A percentile compares a stretch with the other conserved stretches of the same genome.
Conservation (phyloP, 257 asterid genomes). For the Petunia secreta region DNA sequence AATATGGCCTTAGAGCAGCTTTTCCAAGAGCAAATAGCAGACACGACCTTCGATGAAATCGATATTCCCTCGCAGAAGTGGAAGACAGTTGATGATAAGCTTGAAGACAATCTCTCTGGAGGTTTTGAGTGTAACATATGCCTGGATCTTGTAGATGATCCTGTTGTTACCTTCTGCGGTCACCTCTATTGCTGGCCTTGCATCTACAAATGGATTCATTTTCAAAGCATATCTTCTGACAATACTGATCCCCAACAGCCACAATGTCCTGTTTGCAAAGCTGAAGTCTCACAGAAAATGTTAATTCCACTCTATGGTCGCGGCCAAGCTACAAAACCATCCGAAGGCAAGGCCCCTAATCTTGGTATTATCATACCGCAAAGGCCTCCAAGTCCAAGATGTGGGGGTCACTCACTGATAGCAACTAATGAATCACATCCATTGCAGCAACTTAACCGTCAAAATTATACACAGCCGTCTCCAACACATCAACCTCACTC, state of each 20-base stretch:
- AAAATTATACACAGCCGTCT: constrained; percentile 26
- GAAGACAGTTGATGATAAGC: constrained; percentile 38
- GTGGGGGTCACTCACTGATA: constrained; percentile 12
- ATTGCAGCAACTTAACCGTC: constrained; percentile 39
- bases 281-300: constrained; percentile 50
- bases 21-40: not conserved
- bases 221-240: constrained; percentile 32
- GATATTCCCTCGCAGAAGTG: constrained; percentile 30
- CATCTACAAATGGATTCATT: constrained; percentile 68
- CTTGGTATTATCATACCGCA: constrained; percentile 47
- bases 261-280: constrained; percentile 75
- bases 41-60: not conserved
- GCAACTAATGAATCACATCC: constrained; percentile 24
- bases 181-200: constrained; percentile 90
- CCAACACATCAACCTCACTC: constrained; percentile 21
- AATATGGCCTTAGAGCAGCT: not conserved
- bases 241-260: constrained; percentile 40
- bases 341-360: constrained; percentile 34
- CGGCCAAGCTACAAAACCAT: constrained; percentile 41
- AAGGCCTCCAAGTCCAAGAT: constrained; percentile 57
- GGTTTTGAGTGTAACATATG: constrained; percentile 80
- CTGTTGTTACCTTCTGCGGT: constrained; percentile 73
- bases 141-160: constrained; percentile 66
- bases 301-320: constrained; percentile 72
- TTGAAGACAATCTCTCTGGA: constrained; percentile 39